These are phyloP conservation scores for Claviceps sp. DNA, from an alignment of 2,329 filamentous ascomycete genomes.

Conservation along the genomic window DNA sequence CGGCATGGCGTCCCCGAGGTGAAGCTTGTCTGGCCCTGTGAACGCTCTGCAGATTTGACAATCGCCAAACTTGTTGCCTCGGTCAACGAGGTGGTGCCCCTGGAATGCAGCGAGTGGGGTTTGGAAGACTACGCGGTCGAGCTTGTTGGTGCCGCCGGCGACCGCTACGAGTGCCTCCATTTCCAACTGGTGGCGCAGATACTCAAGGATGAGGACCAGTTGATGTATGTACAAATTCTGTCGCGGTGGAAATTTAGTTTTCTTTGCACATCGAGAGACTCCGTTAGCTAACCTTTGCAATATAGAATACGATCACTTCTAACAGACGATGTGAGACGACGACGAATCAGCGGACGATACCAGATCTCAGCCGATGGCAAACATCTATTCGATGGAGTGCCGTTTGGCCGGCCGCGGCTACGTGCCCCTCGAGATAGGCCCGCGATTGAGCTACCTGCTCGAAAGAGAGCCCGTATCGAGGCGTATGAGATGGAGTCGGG, in stretches of 20 bases:
- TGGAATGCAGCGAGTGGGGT: slow-evolving; percentile 73
- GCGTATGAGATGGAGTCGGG: slow-evolving; percentile 21
- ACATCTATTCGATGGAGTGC: slow-evolving; percentile 72
- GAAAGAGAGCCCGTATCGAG: slow-evolving; percentile 49
- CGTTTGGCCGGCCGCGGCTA: slow-evolving; percentile 65
- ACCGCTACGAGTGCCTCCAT: slow-evolving; percentile 74
- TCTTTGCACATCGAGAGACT: no score
- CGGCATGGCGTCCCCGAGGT: slow-evolving; percentile 62
- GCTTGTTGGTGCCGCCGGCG: slow-evolving; percentile 39
- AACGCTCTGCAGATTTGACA: slow-evolving; percentile 46
- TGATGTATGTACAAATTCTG: slow-evolving; percentile 45
- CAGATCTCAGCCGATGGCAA: slow-evolving; percentile 70
- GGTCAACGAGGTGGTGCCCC: slow-evolving; percentile 66
- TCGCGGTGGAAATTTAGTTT: background rate
- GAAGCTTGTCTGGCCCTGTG: slow-evolving; percentile 57
- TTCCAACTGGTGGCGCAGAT: slow-evolving; percentile 59
- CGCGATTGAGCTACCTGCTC: slow-evolving; percentile 55
- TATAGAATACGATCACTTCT: slow-evolving; percentile 64
- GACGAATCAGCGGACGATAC: slow-evolving; percentile 61
- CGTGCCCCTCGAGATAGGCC: slow-evolving; percentile 48
- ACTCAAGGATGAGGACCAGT: slow-evolving; percentile 70
- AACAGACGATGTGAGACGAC: slow-evolving; percentile 57
- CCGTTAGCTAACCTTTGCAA: background rate
- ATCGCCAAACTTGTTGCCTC: slow-evolving; percentile 64
- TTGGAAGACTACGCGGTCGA: slow-evolving; percentile 84